Percentiles rank a stretch among this genome's conserved stretches.
Evolutionary conservation across 2,329 filamentous ascomycete species (phyloP).

Genomic region (Sclerotinia sclerotiorum): DNA sequence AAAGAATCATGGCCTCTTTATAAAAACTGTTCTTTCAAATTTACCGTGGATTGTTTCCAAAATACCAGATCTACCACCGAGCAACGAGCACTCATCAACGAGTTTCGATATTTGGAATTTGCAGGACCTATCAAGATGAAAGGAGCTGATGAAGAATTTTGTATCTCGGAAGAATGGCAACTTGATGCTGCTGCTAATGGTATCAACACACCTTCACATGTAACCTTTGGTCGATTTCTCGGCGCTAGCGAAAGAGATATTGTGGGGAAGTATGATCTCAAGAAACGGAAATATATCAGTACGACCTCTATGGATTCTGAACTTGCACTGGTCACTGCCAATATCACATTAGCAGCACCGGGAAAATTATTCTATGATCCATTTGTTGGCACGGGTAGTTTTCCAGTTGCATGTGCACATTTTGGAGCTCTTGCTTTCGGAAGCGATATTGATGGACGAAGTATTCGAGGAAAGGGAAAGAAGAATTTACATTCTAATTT

Average conservation of each 20-base stretch:
- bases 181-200: slow-evolving; percentile 50
- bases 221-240: slow-evolving; percentile 74
- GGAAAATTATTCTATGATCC: slow-evolving; percentile 92
- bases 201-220: slow-evolving; percentile 54
- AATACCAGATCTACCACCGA: slow-evolving; percentile 63
- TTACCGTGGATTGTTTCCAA: slow-evolving; percentile 79
- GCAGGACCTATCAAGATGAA: slow-evolving; percentile 76
- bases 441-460: slow-evolving; percentile 90
- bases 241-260: slow-evolving; percentile 65
- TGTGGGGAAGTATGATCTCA: slow-evolving; percentile 77
- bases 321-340: slow-evolving; percentile 85
- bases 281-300: slow-evolving; percentile 89
- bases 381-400: slow-evolving; percentile 93
- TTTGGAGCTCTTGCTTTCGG: slow-evolving; percentile 84
- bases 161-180: slow-evolving; percentile 79
- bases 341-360: slow-evolving; percentile 77
- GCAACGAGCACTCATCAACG: slow-evolving; percentile 76
- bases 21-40: slow-evolving; percentile 70
- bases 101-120: slow-evolving; percentile 76
- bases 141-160: slow-evolving; percentile 71
- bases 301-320: slow-evolving; percentile 98
- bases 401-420: slow-evolving; percentile 84
- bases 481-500: slow-evolving; percentile 68
- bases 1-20: slow-evolving; percentile 67
- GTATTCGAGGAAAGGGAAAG: slow-evolving; percentile 68